Percentiles rank a stretch among this genome's conserved stretches.
phyloP scores from a whole-genome alignment of 352 stramenopile genomes.

The Pythium plurisporium region DNA sequence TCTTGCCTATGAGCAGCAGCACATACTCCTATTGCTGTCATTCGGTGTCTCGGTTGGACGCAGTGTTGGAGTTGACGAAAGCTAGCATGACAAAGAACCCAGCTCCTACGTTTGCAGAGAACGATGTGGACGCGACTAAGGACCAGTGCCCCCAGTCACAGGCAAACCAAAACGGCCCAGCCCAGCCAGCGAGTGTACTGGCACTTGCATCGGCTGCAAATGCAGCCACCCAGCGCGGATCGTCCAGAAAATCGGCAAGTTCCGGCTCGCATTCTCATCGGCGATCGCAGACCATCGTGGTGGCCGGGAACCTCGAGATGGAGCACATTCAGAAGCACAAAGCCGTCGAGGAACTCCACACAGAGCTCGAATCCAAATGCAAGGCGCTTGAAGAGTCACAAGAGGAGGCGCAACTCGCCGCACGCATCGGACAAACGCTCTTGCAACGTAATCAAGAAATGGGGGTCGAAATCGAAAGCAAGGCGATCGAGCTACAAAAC shows the following conservation, averaged over 20 bases:
- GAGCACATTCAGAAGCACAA: slow-evolving; percentile 34
- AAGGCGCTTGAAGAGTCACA: slow-evolving; percentile 45
- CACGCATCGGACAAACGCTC: slow-evolving; percentile 44
- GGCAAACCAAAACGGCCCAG: too few species aligned
- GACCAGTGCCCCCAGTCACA: too few species aligned
- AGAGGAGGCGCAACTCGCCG: slow-evolving; percentile 43
- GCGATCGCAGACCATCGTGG: slow-evolving; percentile 36
- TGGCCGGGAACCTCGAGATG: slow-evolving; percentile 28
- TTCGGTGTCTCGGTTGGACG: too few species aligned
- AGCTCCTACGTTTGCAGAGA: neutral
- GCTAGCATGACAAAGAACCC: slow-evolving; percentile 1
- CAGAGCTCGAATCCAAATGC: slow-evolving; percentile 43
- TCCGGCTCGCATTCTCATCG: slow-evolving; percentile 15
- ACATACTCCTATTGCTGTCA: neutral
- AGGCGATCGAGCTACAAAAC: slow-evolving; percentile 29
- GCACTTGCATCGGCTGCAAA: slow-evolving; percentile 9
- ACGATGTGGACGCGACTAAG: too few species aligned
- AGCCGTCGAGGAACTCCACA: slow-evolving; percentile 41
- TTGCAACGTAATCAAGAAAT: slow-evolving; percentile 48
- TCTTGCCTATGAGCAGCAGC: too few species aligned
- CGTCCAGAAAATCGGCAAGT: neutral
- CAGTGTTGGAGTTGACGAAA: too few species aligned
- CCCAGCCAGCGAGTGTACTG: slow-evolving; percentile 5
- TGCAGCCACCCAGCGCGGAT: slow-evolving; percentile 4
- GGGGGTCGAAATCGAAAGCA: slow-evolving; percentile 34